Evolutionary conservation across 1,284 basidiomycete species (phyloP), one percentile per base, ranked within the genome.

Genomic region (Boletus sp.): DNA sequence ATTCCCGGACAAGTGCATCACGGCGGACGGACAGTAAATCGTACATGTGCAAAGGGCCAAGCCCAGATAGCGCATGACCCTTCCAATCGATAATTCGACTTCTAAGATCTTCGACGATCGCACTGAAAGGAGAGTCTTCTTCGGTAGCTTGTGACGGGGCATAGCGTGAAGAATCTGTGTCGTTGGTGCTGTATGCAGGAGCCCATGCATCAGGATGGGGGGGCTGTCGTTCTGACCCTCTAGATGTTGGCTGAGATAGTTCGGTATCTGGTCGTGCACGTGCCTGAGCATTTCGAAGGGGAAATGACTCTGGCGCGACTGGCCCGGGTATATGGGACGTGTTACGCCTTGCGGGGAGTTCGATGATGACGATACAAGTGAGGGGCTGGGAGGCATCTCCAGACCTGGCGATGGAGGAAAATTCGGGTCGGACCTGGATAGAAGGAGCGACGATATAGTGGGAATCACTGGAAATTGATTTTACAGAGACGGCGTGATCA

Each of bases 1-100:
- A 94, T 65, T 95, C 91, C 48, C 91, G 81, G 22, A 93, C 84
- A 47, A 93, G 82, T 9, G 83, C 72, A 58, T 94, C 92, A 48
- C 94, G 85, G 40, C 93, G 80, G 35, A 98, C 92, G 37, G 82
- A 83, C 25, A 98, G 73, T 39, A 92, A 76, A 68, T 97, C 94
- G 68, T 93, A 96, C 76, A 97, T 89, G 56, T 88, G 84, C 35
- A 98, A 74, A 0, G 83, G 77, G 1, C 95, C 95, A 30, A 98
- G 81, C 41, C 90, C 88, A 12, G 89, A 81, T 20, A 91, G 73
- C 2, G 91, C 88, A 59, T 94, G 91, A 0, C 89, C 88, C 66
- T 95, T 94, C 90, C 93, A 97, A 70, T 97, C 93, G 49, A 87
- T 82, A 53, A 97, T 91, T 30, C 95, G 82, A 58, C 80, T 82